Base-by-base conservation (phyloP, 2,329 filamentous ascomycete genomes). In the Colletotrichum aenigma region DNA sequence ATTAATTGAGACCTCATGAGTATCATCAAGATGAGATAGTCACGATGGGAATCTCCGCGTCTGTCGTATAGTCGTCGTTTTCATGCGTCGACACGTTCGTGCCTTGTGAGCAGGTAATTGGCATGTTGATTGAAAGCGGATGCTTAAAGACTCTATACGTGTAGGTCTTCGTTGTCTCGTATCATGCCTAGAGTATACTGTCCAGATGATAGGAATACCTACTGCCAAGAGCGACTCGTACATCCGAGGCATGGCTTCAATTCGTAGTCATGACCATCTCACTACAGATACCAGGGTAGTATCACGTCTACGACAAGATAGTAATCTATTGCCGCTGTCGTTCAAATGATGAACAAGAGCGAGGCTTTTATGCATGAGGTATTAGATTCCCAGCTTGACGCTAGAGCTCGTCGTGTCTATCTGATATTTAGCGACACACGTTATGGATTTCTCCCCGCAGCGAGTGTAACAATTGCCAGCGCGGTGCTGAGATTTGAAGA, bases 251-350 rank as follows among this genome's bases (percentile, higher is more conserved):
- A n/a, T 43, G 16, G 0, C 18, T n/a, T 43, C 36, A 43, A n/a
- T 18, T 43, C 16, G 0, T 9, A n/a, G 38, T 43, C 16, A 43
- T 43, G 3, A 4, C 0, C 18, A 5, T n/a, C 18, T 43, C 0
- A 0, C 9, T n/a, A 43, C 18, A n/a, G 18, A 43, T 0, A 6
- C 38, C 4, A 12, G 4, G 3, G 38, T 0, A n/a, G 5, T n/a
- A 3, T 0, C 18, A n/a, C 0, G 5, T 6, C 38, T 12, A 0
- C 9, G 4, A 43, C 9, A 43, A n/a, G 38, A 43, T 12, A 12
- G 9, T n/a, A 2, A 43, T 43, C 18, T 43, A 12, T 43, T 43
- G 9, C 18, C 0, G 18, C 9, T 43, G 18, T 4, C 3, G 2
- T 43, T 9, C 9, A 43, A 43, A 12, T 6, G 5, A n/a, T n/a